A percentile compares a stretch with the other conserved stretches of the same genome.
Conservation (phyloP, 257 asterid species). For the Solanum microdontum region DNA sequence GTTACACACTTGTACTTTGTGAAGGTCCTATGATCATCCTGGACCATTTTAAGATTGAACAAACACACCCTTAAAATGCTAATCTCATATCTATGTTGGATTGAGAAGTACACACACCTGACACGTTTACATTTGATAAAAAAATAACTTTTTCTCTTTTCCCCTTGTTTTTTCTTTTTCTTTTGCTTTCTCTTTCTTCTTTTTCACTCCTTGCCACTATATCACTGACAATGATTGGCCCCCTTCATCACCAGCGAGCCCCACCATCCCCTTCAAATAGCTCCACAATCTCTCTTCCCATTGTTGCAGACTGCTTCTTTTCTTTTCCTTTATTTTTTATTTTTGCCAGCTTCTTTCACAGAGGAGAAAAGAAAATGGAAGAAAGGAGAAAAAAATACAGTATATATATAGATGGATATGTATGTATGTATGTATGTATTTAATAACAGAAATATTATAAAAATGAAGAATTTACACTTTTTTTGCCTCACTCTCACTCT, state of each 20-base stretch:
- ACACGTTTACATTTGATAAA: not conserved
- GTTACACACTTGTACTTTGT: not conserved
- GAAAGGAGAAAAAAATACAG: not conserved
- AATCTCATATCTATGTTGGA: not conserved
- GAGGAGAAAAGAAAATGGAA: not conserved
- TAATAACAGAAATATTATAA: not conserved
- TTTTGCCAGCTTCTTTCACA: not conserved
- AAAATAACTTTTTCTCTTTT: not conserved
- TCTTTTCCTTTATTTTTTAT: not conserved
- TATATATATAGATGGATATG: not conserved
- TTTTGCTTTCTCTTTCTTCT: not conserved
- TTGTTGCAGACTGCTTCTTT: not conserved
- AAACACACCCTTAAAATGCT: not conserved
- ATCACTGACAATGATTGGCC: not conserved
- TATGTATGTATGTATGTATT: not conserved
- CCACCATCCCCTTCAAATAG: not conserved
- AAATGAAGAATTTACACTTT: not conserved
- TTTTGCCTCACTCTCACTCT: not conserved
- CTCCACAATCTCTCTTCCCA: not conserved
- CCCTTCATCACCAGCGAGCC: not conserved
- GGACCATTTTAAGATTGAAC: not conserved
- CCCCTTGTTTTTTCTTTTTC: not conserved
- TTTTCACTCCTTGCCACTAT: not conserved
- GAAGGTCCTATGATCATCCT: not conserved
- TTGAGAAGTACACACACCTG: not conserved